phyloP scores from a whole-genome alignment of 73 alveolate species.

The Tetrahymena borealis region DNA sequence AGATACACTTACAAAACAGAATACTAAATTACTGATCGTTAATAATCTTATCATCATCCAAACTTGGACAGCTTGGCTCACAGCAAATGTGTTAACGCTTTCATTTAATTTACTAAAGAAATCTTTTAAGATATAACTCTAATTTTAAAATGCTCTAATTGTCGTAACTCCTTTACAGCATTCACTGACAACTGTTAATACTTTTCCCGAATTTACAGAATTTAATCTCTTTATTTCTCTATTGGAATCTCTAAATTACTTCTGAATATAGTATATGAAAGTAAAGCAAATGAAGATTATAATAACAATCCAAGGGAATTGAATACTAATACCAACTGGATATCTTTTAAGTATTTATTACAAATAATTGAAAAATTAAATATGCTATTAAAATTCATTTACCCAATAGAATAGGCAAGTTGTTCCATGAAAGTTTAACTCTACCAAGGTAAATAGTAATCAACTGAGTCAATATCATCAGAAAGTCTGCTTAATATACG shows the following conservation, averaged over 20 bases:
- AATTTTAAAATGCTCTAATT: constrained; percentile 18
- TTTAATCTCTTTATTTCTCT: constrained; percentile 38
- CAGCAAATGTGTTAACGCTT: constrained; percentile 13
- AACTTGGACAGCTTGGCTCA: not conserved
- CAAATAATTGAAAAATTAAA: not conserved
- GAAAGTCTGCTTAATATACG: constrained; percentile 19
- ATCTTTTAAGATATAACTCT: constrained; percentile 5
- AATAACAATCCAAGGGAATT: constrained; percentile 25
- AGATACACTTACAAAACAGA: constrained; percentile 15
- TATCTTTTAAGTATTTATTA: not conserved
- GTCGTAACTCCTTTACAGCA: constrained; percentile 11
- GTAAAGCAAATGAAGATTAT: not conserved
- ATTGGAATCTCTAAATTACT: constrained; percentile 13
- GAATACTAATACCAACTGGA: constrained; percentile 23
- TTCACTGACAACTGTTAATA: constrained; percentile 27
- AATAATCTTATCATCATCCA: constrained; percentile 30
- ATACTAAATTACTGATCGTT: constrained; percentile 16
- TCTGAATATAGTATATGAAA: not conserved
- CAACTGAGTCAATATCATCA: constrained; percentile 19
- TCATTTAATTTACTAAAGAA: constrained; percentile 10
- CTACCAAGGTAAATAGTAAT: constrained; percentile 32
- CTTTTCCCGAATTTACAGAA: constrained; percentile 28
- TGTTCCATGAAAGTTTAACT: not conserved
- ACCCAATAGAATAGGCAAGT: constrained; percentile 18
- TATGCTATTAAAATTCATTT: not conserved